These are phyloP conservation scores for Pezizomycotina sp. DNA, from an alignment of 2,329 filamentous ascomycete genomes.

Conservation along the genomic window DNA sequence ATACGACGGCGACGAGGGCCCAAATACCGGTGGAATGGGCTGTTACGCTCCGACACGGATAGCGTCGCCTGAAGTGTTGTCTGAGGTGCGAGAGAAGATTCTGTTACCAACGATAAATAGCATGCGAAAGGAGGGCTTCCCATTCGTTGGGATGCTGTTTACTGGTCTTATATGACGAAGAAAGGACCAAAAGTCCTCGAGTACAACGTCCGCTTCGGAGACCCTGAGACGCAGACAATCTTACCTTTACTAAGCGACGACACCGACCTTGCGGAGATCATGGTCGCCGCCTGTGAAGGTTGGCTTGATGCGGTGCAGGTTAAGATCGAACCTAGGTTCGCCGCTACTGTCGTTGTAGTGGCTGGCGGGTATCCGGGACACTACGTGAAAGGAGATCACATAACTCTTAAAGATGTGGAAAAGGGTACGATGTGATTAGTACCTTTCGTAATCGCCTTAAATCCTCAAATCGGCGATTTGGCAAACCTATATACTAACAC, in stretches of 20 bases:
- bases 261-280: constrained; percentile 72
- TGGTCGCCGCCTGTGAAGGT: constrained; percentile 67
- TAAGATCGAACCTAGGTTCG: constrained; percentile 52
- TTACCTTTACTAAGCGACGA: constrained; percentile 60
- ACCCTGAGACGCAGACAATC: constrained; percentile 80
- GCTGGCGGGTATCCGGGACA: constrained; percentile 77
- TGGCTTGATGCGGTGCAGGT: constrained; percentile 55
- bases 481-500: constrained; percentile 19
- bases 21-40: constrained; percentile 95
- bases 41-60: constrained; percentile 86
- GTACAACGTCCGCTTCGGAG: constrained; percentile 86
- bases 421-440: no score
- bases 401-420: constrained; percentile 34
- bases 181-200: constrained; percentile 68
- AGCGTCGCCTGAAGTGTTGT: constrained; percentile 56
- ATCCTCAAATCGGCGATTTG: constrained; percentile 33
- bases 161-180: constrained; percentile 84
- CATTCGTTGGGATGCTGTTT: constrained; percentile 61
- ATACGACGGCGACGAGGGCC: constrained; percentile 73
- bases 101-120: constrained; percentile 80
- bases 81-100: constrained; percentile 61
- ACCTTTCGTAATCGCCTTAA: no score
- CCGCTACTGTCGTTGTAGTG: constrained; percentile 84
- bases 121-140: constrained; percentile 63
- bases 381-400: constrained; percentile 62